Base-by-base conservation (phyloP, 768 basidiomycete genomes). In the Mycena olivaceomarginata region DNA sequence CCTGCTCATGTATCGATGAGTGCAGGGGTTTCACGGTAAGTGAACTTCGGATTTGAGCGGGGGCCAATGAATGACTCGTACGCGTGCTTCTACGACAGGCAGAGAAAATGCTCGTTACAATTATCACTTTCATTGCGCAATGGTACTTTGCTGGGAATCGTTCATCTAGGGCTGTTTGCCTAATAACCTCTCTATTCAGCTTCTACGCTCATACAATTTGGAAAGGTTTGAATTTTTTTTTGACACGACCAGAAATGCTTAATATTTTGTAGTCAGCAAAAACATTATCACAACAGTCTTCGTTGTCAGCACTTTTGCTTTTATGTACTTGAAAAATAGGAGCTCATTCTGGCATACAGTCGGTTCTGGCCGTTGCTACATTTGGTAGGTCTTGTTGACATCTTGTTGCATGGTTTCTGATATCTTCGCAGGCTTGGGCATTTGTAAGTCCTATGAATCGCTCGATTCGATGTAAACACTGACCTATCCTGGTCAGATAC, bases 181-280 rank as follows among this genome's bases (percentile, higher is more conserved):
- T 45, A 4, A 31, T 22, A 46, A 45, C 11, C 64, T 64, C n/a
- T 9, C 3, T 40, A 25, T 65, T 20, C 53, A 74, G 65, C 53
- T 77, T 72, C 37, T 77, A 77, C 22, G 70, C 76, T 18, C 53
- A 72, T 57, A 72, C 70, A 10, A 77, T 77, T 15, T 72, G 59
- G 60, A 65, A 77, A 76, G 46, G 74, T 75, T 40, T 22, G 63
- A 13, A 53, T 25, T 22, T 67, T 46, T 16, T 63, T 22, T 7
- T 22, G 37, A 10, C 59, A 22, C 9, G 56, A 5, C 56, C 12
- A 13, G n/a, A 31, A 31, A 20, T 25, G 43, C 5, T 56, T 46
- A 2, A 18, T 57, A 39, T 51, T 46, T 68, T 60, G 37, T 37
- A 70, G 70, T 70, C 69, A 67, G 75, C 65, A 4, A 9, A 31